phyloP scores from a whole-genome alignment of 257 asterid genomes.

The Leptodermis oblonga region DNA sequence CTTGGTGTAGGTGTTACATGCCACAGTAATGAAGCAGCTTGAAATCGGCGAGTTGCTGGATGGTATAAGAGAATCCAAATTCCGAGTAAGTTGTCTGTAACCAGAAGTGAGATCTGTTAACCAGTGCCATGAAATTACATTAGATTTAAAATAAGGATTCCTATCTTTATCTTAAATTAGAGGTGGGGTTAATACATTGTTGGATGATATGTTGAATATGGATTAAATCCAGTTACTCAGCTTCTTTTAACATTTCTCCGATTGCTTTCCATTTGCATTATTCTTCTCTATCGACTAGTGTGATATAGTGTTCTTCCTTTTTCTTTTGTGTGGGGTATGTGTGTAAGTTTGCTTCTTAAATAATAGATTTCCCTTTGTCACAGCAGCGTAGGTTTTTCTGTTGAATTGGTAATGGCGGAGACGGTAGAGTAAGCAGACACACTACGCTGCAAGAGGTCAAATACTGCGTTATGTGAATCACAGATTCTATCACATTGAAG shows the following conservation, averaged over 20 bases:
- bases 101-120: too few species aligned
- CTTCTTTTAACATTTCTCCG: neutral
- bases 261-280: neutral
- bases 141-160: neutral
- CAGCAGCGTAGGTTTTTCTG: slow-evolving; percentile 58
- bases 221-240: neutral
- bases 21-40: slow-evolving; percentile 72
- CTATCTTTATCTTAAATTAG: neutral
- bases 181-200: neutral
- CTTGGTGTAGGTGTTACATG: slow-evolving; percentile 55
- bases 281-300: neutral
- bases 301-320: neutral
- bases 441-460: too few species aligned
- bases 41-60: slow-evolving; percentile 71
- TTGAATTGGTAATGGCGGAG: slow-evolving; percentile 26
- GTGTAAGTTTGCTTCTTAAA: neutral
- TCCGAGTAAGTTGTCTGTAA: slow-evolving; percentile 51
- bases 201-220: neutral
- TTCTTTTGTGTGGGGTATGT: neutral
- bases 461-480: neutral
- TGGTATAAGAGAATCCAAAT: slow-evolving; percentile 48
- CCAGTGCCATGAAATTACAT: too few species aligned
- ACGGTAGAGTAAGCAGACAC: slow-evolving; percentile 3
- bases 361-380: slow-evolving; percentile 4
- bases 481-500: slow-evolving; percentile 8